Evolutionary conservation across 495 filamentous ascomycete species (phyloP), one percentile per base, ranked within the genome.

Genomic region (Chaetomium fimeti): DNA sequence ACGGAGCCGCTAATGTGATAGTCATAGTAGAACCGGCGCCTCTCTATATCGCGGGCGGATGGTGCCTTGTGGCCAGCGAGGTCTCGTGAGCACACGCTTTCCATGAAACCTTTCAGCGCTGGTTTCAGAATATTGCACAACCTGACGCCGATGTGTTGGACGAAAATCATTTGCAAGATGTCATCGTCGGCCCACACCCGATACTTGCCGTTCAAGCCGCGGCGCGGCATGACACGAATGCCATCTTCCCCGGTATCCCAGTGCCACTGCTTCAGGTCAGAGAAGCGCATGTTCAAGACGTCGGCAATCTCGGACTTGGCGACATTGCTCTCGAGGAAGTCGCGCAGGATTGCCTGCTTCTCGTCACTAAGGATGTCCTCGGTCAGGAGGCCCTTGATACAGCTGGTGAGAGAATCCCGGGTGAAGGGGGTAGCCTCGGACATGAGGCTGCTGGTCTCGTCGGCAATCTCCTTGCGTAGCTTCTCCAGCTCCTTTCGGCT

Each of bases 141-240:
- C 38, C 76, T 78, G 29, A 84, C 72, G 18, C 87, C 87, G 29
- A 90, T 80, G 60, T 85, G 87, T 57, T 90, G 85, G 32, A 89
- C 75, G 63, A 89, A 81, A 16, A 90, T 81, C 22, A 83, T 81
- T 57, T 89, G 85, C 12, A 89, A 73, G 36, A 90, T 76, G 62
- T 90, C 88, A 64, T 88, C 87, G 62, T 90, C 86, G 82, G 87
- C 86, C 74, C 80, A 85, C 18, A 90, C 79, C 0, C 84, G 81
- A 64, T 89, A 89, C 66, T 87, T 87, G 0, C 88, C 87, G 66
- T 88, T 91, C 49, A 90, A 72, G 40, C 89, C 85, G 7, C 81
- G 82, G 18, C 87, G 82, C 71, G 85, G 83, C 63, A 87, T 81
- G 0, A 90, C 71, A 0, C 79, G 79, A n/a, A 91, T 76, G 2